Percentiles rank a stretch among this genome's conserved stretches.
Conservation (phyloP, 306 rosid genomes). For the Fragaria iinumae region DNA sequence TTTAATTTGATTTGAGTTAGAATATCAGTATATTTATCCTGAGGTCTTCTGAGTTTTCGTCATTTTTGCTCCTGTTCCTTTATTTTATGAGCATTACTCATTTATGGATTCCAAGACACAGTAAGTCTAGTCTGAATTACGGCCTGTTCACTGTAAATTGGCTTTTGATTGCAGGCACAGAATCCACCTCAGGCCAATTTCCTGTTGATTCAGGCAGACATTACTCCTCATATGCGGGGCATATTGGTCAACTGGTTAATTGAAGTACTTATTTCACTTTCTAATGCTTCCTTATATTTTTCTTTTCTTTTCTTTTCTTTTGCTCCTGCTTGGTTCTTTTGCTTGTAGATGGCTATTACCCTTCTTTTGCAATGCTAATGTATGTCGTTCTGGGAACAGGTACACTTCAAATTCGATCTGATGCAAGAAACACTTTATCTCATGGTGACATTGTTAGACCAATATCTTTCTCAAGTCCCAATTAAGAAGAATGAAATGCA, state of each 20-base stretch:
- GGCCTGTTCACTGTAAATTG: constrained; percentile 13
- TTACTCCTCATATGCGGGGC: constrained; percentile 74
- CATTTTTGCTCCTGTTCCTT: background rate
- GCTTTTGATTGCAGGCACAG: constrained; percentile 51
- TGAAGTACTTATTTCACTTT: constrained; percentile 52
- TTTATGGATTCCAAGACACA: background rate
- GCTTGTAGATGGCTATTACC: constrained; percentile 7
- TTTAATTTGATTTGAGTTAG: background rate
- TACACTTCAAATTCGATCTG: constrained; percentile 79
- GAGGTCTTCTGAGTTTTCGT: background rate
- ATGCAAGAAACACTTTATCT: constrained; percentile 91
- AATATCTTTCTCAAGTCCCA: constrained; percentile 68
- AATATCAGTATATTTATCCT: background rate
- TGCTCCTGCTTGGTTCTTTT: background rate
- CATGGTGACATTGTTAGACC: constrained; percentile 68
- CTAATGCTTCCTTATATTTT: constrained; percentile 14
- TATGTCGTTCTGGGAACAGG: constrained; percentile 45
- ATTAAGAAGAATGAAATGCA: constrained; percentile 69
- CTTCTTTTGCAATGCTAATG: constrained; percentile 24
- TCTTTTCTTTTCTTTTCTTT: background rate
- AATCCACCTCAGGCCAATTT: constrained; percentile 55
- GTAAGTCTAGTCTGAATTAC: background rate
- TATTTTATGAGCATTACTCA: background rate
- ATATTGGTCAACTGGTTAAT: constrained; percentile 86
- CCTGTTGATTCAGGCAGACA: constrained; percentile 63